Evolutionary conservation across 1,284 basidiomycete genomes (phyloP).

Genomic region (Irpex lacteus): DNA sequence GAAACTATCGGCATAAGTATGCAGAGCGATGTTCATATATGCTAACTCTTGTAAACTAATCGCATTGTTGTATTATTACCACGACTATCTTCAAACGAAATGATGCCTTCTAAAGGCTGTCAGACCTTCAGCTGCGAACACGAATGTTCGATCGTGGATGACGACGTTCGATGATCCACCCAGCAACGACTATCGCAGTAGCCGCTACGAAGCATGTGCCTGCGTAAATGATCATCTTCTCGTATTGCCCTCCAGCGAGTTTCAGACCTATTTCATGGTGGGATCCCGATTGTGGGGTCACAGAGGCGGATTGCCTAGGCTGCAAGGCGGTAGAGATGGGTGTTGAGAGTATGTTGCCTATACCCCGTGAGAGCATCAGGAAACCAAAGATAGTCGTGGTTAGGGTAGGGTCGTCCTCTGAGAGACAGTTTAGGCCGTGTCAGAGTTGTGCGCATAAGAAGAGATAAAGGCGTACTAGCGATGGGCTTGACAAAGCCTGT

Average conservation of each 20-base stretch:
- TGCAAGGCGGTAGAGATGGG: slow-evolving; percentile 17
- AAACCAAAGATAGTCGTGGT: slow-evolving; percentile 27
- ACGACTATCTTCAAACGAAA: neutral
- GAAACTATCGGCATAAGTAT: slow-evolving; percentile 44
- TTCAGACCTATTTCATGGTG: slow-evolving; percentile 24
- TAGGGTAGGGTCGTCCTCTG: slow-evolving; percentile 26
- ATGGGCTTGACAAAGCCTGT: slow-evolving; percentile 22
- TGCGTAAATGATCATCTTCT: slow-evolving; percentile 33
- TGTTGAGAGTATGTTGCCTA: slow-evolving; percentile 22
- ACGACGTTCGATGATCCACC: slow-evolving; percentile 18
- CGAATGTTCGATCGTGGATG: neutral
- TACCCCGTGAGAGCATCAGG: slow-evolving; percentile 27
- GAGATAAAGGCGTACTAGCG: slow-evolving; percentile 15
- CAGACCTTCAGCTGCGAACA: neutral
- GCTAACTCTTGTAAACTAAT: slow-evolving; percentile 13
- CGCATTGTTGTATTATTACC: neutral
- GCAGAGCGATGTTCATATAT: no score
- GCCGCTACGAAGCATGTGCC: slow-evolving; percentile 34
- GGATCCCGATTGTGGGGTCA: neutral
- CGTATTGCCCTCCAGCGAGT: slow-evolving; percentile 30
- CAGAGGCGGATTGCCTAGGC: neutral
- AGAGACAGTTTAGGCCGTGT: neutral
- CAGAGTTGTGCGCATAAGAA: neutral
- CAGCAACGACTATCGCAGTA: slow-evolving; percentile 23
- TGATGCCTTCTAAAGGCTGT: neutral